Evolutionary conservation across 2,329 filamentous ascomycete genomes (phyloP).

Genomic region (Colletotrichum destructivum): DNA sequence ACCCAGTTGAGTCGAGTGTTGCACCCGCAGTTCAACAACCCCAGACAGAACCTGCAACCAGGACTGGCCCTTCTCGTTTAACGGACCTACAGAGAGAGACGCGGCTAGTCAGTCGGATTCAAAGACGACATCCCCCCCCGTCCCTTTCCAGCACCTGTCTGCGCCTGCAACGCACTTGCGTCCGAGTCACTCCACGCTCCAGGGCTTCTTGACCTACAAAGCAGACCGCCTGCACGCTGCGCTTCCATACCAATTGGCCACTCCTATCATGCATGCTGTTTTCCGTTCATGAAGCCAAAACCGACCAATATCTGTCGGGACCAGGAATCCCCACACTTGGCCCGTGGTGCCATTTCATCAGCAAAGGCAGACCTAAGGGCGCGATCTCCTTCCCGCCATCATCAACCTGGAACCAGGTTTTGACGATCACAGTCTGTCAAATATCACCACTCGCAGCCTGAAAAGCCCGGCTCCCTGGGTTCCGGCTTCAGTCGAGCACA

Average conservation of each 20-base stretch:
- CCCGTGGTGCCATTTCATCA: conserved; percentile 42
- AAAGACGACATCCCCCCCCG: conserved; percentile 45
- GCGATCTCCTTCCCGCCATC: conserved; percentile 36
- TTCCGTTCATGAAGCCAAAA: conserved; percentile 60
- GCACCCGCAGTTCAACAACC: conserved; percentile 21
- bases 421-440: conserved; percentile 22
- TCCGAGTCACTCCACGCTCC: conserved; percentile 50
- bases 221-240: conserved; percentile 52
- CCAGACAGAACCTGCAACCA: conserved; percentile 25
- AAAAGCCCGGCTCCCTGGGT: conserved; percentile 12
- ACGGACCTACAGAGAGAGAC: conserved; percentile 46
- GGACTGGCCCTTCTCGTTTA: conserved; percentile 38
- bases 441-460: conserved; percentile 16
- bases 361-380: conserved; percentile 32
- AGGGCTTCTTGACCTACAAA: conserved; percentile 53
- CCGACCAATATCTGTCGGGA: conserved; percentile 51
- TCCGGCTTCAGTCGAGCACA: conserved; percentile 15
- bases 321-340: conserved; percentile 49
- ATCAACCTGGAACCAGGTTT: conserved; percentile 35
- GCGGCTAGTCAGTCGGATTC: conserved; percentile 19
- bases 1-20: conserved; percentile 27
- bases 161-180: conserved; percentile 42
- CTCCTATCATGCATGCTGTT: conserved; percentile 64
- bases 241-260: conserved; percentile 56
- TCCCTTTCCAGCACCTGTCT: conserved; percentile 46